Evolutionary conservation across 2,329 filamentous ascomycete genomes (phyloP).

Genomic region (Hawksworthiomyces lignivorus): DNA sequence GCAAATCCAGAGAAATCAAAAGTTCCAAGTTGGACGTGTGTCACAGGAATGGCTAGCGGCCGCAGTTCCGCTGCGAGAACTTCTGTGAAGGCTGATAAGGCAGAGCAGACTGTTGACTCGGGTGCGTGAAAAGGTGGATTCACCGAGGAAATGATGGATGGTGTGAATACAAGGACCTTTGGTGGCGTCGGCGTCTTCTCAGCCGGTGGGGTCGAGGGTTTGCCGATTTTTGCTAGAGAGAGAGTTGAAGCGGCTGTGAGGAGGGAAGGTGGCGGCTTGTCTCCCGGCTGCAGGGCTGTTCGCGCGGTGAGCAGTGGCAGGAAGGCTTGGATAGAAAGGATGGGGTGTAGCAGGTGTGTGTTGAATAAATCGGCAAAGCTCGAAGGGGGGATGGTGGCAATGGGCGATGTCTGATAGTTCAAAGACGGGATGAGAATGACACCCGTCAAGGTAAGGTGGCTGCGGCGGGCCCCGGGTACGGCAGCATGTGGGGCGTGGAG

Average conservation of each 20-base stretch:
- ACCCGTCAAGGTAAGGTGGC: constrained; percentile 68
- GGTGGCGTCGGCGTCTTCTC: constrained; percentile 28
- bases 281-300: constrained; percentile 33
- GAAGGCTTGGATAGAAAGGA: constrained; percentile 82
- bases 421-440: constrained; percentile 77
- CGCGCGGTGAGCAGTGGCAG: constrained; percentile 66
- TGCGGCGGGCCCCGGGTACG: constrained; percentile 66
- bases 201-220: neutral
- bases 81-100: constrained; percentile 77
- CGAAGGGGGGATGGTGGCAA: constrained; percentile 76
- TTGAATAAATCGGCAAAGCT: constrained; percentile 87
- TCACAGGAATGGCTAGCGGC: constrained; percentile 68
- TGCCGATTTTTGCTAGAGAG: constrained; percentile 5
- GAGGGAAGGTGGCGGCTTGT: constrained; percentile 19
- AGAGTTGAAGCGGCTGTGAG: constrained; percentile 8
- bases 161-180: constrained; percentile 70
- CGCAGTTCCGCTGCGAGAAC: constrained; percentile 73
- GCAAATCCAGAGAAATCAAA: constrained; percentile 73
- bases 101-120: constrained; percentile 78
- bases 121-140: constrained; percentile 75
- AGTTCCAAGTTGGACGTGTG: constrained; percentile 83
- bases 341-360: constrained; percentile 81
- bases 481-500: constrained; percentile 70
- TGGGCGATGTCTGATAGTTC: constrained; percentile 72
- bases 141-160: constrained; percentile 72